Evolutionary conservation across 2,329 filamentous ascomycete genomes (phyloP).

Genomic region (Sphaerulina vaccinii): DNA sequence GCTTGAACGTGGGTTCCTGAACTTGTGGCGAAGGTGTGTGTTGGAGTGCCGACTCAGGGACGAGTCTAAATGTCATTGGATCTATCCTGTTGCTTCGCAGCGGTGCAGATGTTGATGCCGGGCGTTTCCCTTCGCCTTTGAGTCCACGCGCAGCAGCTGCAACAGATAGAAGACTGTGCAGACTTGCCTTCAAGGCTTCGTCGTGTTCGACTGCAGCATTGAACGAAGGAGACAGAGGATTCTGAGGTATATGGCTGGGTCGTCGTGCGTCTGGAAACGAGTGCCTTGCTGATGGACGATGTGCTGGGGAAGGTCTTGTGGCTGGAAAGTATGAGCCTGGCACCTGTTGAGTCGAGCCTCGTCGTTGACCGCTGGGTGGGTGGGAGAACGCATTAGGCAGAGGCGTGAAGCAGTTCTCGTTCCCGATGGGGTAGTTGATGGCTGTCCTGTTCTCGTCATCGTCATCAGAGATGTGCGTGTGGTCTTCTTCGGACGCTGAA

Average conservation of each 20-base stretch:
- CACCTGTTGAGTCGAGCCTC: slow-evolving; percentile 51
- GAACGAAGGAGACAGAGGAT: slow-evolving; percentile 70
- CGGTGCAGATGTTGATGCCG: slow-evolving; percentile 26
- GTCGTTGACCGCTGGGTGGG: slow-evolving; percentile 60
- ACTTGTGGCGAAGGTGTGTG: slow-evolving; percentile 29
- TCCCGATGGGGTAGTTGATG: slow-evolving; percentile 61
- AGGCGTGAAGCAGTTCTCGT: slow-evolving; percentile 66
- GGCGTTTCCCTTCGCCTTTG: slow-evolving; percentile 53
- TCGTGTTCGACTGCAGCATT: slow-evolving; percentile 77
- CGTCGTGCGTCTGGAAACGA: slow-evolving; percentile 42
- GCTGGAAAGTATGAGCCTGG: slow-evolving; percentile 46
- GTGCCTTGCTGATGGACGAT: slow-evolving; percentile 30
- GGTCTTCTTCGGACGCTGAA: slow-evolving; percentile 43
- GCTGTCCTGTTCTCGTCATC: slow-evolving; percentile 82
- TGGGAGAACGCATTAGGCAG: slow-evolving; percentile 93
- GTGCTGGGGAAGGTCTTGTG: slow-evolving; percentile 33
- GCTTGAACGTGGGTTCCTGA: slow-evolving; percentile 37
- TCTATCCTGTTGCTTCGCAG: slow-evolving; percentile 42
- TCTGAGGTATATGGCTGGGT: slow-evolving; percentile 57
- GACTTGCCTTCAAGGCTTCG: slow-evolving; percentile 82
- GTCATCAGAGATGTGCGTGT: slow-evolving; percentile 38
- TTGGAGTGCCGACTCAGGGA: slow-evolving; percentile 57
- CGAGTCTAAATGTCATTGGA: slow-evolving; percentile 56
- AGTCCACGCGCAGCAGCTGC: slow-evolving; percentile 83
- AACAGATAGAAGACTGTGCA: slow-evolving; percentile 95